Evolutionary conservation across 345 rosid species (phyloP).

Genomic region (Stellera chamaejasme): DNA sequence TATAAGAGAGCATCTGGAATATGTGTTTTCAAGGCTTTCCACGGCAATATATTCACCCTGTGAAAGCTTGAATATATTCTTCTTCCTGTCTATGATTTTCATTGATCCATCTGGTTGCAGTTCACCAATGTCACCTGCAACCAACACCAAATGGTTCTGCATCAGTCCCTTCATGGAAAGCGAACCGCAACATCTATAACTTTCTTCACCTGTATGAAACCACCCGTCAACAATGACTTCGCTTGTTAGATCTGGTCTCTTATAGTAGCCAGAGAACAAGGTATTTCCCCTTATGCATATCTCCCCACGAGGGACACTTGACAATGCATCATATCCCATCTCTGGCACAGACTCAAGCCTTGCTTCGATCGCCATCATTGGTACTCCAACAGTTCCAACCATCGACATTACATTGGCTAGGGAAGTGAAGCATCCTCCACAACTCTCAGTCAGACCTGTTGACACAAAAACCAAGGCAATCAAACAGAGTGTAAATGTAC

Average conservation of each 20-base stretch:
- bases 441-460: slow-evolving; percentile 87
- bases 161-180: background rate
- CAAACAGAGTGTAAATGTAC: background rate
- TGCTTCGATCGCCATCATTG: slow-evolving; percentile 80
- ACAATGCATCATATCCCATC: slow-evolving; percentile 88
- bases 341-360: slow-evolving; percentile 91
- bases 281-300: slow-evolving; percentile 76
- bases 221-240: slow-evolving; percentile 84
- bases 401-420: slow-evolving; percentile 66
- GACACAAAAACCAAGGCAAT: slow-evolving; percentile 1
- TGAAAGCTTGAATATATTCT: slow-evolving; percentile 92
- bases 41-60: slow-evolving; percentile 98
- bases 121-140: slow-evolving; percentile 86
- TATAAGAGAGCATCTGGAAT: slow-evolving; percentile 59
- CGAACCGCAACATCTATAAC: background rate
- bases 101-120: slow-evolving; percentile 79
- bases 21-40: slow-evolving; percentile 69
- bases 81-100: slow-evolving; percentile 90
- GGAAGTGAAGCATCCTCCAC: slow-evolving; percentile 82
- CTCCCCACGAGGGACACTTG: slow-evolving; percentile 66
- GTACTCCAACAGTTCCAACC: slow-evolving; percentile 93
- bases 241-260: slow-evolving; percentile 73
- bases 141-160: slow-evolving; percentile 1
- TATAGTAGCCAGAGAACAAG: slow-evolving; percentile 90
- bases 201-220: slow-evolving; percentile 79